Base-by-base conservation (phyloP, 2,329 filamentous ascomycete genomes). In the Endoconidiophora laricicola region DNA sequence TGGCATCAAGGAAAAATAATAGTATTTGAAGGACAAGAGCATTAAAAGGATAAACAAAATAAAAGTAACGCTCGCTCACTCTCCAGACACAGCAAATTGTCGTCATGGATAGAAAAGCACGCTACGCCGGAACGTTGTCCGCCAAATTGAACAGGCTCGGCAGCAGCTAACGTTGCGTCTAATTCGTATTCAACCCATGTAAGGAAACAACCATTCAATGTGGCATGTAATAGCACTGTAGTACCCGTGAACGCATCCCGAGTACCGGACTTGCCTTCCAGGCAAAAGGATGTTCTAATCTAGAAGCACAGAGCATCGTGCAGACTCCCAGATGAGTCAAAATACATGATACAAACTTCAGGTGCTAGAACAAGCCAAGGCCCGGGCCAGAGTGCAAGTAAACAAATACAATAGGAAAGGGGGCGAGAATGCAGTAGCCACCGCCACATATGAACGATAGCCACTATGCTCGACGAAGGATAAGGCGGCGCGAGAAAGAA, bases 251-350 rank as follows among this genome's bases (percentile, higher is more conserved):
- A 46, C 43, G 43, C 43, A 50, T 53, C 44, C 40, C 47, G 43
- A 47, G 60, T 58, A 66, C 63, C 63, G 61, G 64, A 58, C 62
- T 58, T 65, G 64, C 64, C 64, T 61, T 66, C 63, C 63, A 65
- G 62, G 60, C 57, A 52, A 20, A n/a, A 36, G 22, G 20, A 9
- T 40, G 26, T n/a, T 38, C 47, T 37, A 22, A 24, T 23, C 18
- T 29, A 33, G 23, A 42, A 36, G 29, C 24, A 33, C 41, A 41
- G 38, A 37, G 44, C 38, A 33, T 16, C 7, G 12, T 46, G 50
- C 33, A 53, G 53, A 46, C 51, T 44, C 51, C 51, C 51, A 53
- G 38, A 53, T 53, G 51, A 50, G 51, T 38, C 51, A 53, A 49
- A 49, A 49, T 49, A 42, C 42, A 49, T 33, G 12, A 36, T 45